phyloP scores from a whole-genome alignment of 805 yeast species.

The Ogataea thermomethanolica region DNA sequence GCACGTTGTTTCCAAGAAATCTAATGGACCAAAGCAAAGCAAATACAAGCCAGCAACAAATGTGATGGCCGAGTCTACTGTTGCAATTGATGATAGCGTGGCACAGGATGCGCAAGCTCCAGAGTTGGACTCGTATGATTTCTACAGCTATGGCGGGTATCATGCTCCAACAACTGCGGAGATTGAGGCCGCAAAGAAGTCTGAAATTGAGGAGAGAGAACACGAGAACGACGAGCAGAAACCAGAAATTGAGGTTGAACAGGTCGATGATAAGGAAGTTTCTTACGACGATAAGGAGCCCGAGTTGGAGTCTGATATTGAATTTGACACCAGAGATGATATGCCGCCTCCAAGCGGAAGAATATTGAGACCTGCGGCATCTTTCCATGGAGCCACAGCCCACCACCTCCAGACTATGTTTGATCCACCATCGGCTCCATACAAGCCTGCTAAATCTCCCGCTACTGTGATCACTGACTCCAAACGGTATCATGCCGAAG shows the following conservation, averaged over 20 bases:
- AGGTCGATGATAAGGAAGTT: background rate
- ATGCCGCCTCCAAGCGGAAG: constrained; percentile 22
- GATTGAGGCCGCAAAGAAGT: constrained; percentile 4
- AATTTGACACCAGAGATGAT: constrained; percentile 7
- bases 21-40: constrained; percentile 7
- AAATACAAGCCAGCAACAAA: constrained; percentile 11
- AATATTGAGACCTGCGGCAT: constrained; percentile 19
- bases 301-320: constrained; percentile 3
- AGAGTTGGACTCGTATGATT: constrained; percentile 22
- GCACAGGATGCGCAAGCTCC: constrained; percentile 13
- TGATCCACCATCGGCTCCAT: constrained; percentile 26
- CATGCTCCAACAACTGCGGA: constrained; percentile 20
- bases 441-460: constrained; percentile 18
- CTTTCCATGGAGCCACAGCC: constrained; percentile 13
- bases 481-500: constrained; percentile 27
- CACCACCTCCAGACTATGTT: constrained; percentile 27
- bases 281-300: background rate
- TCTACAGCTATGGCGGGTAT: constrained; percentile 34
- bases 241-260: background rate
- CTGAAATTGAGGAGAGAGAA: constrained; percentile 6
- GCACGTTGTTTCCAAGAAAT: constrained; percentile 10
- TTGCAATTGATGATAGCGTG: constrained; percentile 1
- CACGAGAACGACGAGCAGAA: background rate
- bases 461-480: constrained; percentile 25
- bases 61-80: constrained; percentile 5